Percentiles rank a stretch among this genome's conserved stretches.
Conservation (phyloP, 2,329 filamentous ascomycete species). For the Sporothrix humicola region DNA sequence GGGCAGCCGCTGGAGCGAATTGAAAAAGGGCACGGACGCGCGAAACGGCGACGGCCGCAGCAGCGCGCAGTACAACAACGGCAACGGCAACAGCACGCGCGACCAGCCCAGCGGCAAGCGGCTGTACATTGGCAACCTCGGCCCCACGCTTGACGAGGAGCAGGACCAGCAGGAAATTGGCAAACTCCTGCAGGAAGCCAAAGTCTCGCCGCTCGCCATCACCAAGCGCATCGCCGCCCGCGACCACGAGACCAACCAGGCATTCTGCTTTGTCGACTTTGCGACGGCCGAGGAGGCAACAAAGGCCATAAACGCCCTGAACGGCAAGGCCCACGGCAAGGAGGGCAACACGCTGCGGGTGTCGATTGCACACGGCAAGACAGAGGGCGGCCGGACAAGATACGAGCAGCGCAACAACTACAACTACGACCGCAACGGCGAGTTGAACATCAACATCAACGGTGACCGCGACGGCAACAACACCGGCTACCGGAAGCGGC, state of each 20-base stretch:
- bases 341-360: slow-evolving; percentile 27
- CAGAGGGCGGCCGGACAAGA: slow-evolving; percentile 4
- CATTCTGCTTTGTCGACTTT: slow-evolving; percentile 72
- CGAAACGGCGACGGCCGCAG: neutral
- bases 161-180: slow-evolving; percentile 55
- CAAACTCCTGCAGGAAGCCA: too few relatives aligned
- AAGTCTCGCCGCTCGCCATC: slow-evolving; percentile 51
- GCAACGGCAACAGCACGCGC: slow-evolving; percentile 38
- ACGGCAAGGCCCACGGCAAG: slow-evolving; percentile 41
- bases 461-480: neutral
- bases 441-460: too few relatives aligned
- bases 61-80: slow-evolving; percentile 38
- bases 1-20: slow-evolving; percentile 51
- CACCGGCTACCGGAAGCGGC: slow-evolving; percentile 13
- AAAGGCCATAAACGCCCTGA: slow-evolving; percentile 53
- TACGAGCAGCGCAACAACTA: neutral
- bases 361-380: slow-evolving; percentile 25
- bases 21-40: slow-evolving; percentile 41
- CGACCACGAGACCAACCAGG: slow-evolving; percentile 59
- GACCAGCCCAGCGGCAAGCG: slow-evolving; percentile 47
- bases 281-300: slow-evolving; percentile 58
- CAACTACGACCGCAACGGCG: neutral
- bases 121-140: slow-evolving; percentile 59
- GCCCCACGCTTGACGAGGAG: slow-evolving; percentile 55
- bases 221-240: slow-evolving; percentile 64